Evolutionary conservation across 495 filamentous ascomycete genomes (phyloP).

Genomic region (Podospora comata): DNA sequence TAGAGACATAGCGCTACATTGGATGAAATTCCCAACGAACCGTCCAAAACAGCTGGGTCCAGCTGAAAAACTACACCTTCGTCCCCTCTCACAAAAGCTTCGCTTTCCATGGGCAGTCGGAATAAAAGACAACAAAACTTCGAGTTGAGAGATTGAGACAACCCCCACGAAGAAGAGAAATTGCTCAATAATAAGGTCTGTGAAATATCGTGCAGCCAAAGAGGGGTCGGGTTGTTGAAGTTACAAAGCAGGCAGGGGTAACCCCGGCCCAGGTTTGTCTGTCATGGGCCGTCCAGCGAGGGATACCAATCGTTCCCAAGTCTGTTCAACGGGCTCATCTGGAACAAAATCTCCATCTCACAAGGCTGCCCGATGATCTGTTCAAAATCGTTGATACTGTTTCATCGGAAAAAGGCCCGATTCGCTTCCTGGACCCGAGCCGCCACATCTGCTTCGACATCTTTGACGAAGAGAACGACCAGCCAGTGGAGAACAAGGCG

Average conservation of each 20-base stretch:
- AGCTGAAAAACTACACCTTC: too few relatives aligned
- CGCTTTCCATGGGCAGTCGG: too few relatives aligned
- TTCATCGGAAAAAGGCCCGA: conserved; percentile 14
- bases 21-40: too few relatives aligned
- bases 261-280: conserved; percentile 40
- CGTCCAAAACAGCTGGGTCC: too few relatives aligned
- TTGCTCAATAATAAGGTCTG: too few relatives aligned
- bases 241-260: conserved; percentile 24
- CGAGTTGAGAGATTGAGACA: too few relatives aligned
- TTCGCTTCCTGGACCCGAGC: conserved; percentile 33
- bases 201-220: neutral
- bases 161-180: too few relatives aligned
- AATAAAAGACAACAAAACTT: too few relatives aligned
- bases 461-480: conserved; percentile 36
- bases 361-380: conserved; percentile 24
- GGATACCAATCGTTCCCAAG: conserved; percentile 39
- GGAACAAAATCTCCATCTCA: conserved; percentile 39
- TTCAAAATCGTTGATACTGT: conserved; percentile 25
- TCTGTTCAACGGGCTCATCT: conserved; percentile 59
- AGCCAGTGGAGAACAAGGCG: conserved; percentile 29
- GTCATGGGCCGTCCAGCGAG: conserved; percentile 35
- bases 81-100: too few relatives aligned
- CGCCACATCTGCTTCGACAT: conserved; percentile 35
- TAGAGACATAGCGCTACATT: too few relatives aligned
- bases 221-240: conserved; percentile 15